These are phyloP conservation scores for Begonia fuchsioides DNA, from an alignment of 306 rosid genomes.

Conservation along the genomic window DNA sequence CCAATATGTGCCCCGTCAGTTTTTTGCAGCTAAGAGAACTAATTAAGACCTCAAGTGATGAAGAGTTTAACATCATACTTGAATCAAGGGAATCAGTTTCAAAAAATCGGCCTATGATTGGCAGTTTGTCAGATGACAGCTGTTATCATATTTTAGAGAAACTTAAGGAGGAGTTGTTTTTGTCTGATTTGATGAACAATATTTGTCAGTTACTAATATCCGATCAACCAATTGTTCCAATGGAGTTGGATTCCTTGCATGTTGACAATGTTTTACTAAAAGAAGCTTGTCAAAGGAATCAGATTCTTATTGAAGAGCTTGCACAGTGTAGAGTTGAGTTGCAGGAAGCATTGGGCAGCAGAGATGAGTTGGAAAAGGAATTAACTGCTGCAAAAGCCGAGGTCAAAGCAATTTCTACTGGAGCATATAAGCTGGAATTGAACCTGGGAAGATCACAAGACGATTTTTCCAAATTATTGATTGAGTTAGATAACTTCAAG, in stretches of 20 bases:
- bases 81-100: constrained; percentile 31
- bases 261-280: constrained; percentile 26
- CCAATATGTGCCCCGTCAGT: constrained; percentile 27
- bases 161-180: constrained; percentile 64
- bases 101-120: constrained; percentile 10
- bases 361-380: constrained; percentile 43
- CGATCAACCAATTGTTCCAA: constrained; percentile 44
- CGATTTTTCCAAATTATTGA: constrained; percentile 32
- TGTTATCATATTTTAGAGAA: constrained; percentile 34
- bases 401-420: constrained; percentile 42
- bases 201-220: constrained; percentile 40
- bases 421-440: constrained; percentile 40
- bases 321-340: constrained; percentile 40
- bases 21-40: constrained; percentile 43
- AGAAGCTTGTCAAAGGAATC: constrained; percentile 45
- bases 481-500: constrained; percentile 59
- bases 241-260: constrained; percentile 36
- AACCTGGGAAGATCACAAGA: constrained; percentile 39
- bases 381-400: constrained; percentile 29
- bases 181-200: constrained; percentile 43
- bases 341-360: constrained; percentile 28
- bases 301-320: constrained; percentile 49
- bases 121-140: constrained; percentile 19
- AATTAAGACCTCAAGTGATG: constrained; percentile 39
- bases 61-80: constrained; percentile 34